Conservation (phyloP, 768 basidiomycete species). For the Russula sp. region DNA sequence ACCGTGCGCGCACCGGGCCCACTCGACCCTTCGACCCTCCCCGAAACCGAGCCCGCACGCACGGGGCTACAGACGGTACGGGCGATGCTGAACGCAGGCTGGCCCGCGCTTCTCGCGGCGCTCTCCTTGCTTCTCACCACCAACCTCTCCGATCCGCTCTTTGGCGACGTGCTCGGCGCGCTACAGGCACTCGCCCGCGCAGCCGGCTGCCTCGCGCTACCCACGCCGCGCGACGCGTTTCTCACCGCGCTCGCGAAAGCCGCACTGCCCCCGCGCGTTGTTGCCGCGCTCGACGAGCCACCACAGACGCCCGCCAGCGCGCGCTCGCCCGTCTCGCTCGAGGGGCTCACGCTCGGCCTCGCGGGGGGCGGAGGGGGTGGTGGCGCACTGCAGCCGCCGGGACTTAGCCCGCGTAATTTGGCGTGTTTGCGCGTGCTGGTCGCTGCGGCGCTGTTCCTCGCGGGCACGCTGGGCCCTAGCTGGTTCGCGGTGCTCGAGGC, state of each 20-base stretch:
- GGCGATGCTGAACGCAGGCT: constrained; percentile 78
- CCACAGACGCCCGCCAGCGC: constrained; percentile 46
- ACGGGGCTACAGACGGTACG: constrained; percentile 56
- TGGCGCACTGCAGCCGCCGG: constrained; percentile 49
- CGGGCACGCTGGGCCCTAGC: constrained; percentile 78
- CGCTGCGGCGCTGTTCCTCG: constrained; percentile 68
- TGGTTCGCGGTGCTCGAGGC: constrained; percentile 92
- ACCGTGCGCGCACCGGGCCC: constrained; percentile 65
- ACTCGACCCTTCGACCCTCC: constrained; percentile 52
- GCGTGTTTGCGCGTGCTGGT: constrained; percentile 84
- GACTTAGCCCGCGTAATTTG: constrained; percentile 82
- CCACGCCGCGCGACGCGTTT: constrained; percentile 89
- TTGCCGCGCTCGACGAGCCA: constrained; percentile 70
- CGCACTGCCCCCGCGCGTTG: constrained; percentile 84
- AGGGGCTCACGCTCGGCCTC: constrained; percentile 54
- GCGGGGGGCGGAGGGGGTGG: constrained; percentile 5
- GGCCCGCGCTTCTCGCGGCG: constrained; percentile 89
- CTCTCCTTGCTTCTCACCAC: constrained; percentile 86
- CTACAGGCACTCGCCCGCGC: constrained; percentile 83
- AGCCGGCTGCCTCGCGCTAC: constrained; percentile 79
- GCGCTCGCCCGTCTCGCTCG: constrained; percentile 49
- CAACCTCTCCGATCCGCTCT: constrained; percentile 87
- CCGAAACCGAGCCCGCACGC: constrained; percentile 46
- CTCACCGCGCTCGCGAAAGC: constrained; percentile 85
- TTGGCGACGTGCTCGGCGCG: constrained; percentile 76